phyloP scores from a whole-genome alignment of 768 basidiomycete genomes.

The Pluteus cervinus region DNA sequence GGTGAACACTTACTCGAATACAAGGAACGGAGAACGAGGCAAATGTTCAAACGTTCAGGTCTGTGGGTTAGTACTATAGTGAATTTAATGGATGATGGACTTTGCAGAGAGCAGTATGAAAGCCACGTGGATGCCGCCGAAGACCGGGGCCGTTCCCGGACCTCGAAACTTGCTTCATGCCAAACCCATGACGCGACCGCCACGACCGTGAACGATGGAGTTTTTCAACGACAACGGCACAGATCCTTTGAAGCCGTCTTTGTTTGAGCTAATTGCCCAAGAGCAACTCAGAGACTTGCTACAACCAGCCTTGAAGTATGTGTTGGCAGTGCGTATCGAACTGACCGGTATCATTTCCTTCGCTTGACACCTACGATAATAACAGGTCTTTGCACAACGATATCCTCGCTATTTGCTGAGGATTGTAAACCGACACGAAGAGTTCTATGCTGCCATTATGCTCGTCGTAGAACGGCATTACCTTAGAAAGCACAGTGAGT shows the following conservation, averaged over 20 bases:
- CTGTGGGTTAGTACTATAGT: no score
- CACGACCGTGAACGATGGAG: conserved; percentile 63
- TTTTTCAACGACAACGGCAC: conserved; percentile 75
- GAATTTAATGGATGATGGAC: no score
- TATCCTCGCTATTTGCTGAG: conserved; percentile 90
- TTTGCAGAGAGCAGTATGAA: conserved; percentile 1
- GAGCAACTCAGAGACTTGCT: conserved; percentile 89
- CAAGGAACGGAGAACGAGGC: no score
- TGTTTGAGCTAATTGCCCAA: conserved; percentile 91
- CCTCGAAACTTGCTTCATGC: conserved; percentile 4
- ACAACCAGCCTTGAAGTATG: conserved; percentile 93
- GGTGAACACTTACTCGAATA: no score
- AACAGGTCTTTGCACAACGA: conserved; percentile 87
- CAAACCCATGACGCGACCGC: background rate
- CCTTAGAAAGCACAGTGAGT: conserved; percentile 77
- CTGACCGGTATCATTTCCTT: background rate
- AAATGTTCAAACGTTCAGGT: no score
- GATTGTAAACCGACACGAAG: conserved; percentile 92
- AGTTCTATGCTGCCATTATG: conserved; percentile 89
- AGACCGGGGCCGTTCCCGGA: background rate
- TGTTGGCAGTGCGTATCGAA: conserved; percentile 66
- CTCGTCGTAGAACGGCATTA: conserved; percentile 88
- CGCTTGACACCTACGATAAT: conserved; percentile 1
- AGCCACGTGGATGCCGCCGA: conserved; percentile 2
- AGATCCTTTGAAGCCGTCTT: conserved; percentile 69